phyloP scores from a whole-genome alignment of 1,139 yeast species.

The Zygosaccharomyces pseudobailii region DNA sequence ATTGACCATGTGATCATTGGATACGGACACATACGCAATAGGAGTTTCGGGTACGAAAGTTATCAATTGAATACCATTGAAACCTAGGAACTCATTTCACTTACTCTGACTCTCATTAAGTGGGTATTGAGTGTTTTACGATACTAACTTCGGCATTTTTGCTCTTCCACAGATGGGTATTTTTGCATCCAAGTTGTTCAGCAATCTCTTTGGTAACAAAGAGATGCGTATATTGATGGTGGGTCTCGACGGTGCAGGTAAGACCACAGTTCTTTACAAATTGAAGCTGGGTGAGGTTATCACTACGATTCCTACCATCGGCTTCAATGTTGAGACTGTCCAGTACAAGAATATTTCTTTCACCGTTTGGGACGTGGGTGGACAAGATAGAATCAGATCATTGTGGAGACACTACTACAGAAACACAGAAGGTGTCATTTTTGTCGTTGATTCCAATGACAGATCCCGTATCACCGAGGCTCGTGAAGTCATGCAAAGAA shows the following conservation, averaged over 20 bases:
- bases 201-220: conserved; percentile 77
- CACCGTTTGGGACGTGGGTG: conserved; percentile 98
- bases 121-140: not conserved
- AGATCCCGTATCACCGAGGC: conserved; percentile 93
- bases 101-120: not conserved
- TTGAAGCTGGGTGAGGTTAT: conserved; percentile 89
- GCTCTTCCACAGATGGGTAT: conserved; percentile 57
- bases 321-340: conserved; percentile 91
- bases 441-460: conserved; percentile 89
- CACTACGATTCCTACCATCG: conserved; percentile 90
- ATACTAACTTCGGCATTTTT: not conserved
- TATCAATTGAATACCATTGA: not conserved
- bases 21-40: not conserved
- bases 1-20: not conserved
- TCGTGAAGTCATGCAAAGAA: conserved; percentile 88
- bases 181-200: conserved; percentile 80
- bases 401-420: conserved; percentile 95
- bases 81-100: not conserved
- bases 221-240: conserved; percentile 94
- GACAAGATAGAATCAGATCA: conserved; percentile 94
- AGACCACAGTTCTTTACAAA: conserved; percentile 85
- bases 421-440: conserved; percentile 90
- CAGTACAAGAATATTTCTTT: conserved; percentile 91
- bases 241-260: conserved; percentile 91
- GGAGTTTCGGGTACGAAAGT: not conserved